These are phyloP conservation scores for Wickerhamomyces queroliae DNA, from an alignment of 805 yeast genomes.

Conservation along the genomic window DNA sequence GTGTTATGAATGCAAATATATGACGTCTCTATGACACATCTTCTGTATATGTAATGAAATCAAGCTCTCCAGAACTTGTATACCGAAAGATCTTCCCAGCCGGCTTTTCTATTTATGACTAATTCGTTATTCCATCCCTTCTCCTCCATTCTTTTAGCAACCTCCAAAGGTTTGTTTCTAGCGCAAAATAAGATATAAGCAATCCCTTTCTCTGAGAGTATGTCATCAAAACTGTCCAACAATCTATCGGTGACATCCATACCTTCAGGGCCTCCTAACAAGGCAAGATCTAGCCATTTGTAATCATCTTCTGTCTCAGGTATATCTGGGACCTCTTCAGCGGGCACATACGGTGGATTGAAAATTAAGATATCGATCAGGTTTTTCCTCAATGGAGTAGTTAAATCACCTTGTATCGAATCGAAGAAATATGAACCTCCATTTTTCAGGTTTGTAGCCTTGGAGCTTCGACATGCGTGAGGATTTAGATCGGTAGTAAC, in stretches of 20 bases:
- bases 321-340: slow-evolving; percentile 59
- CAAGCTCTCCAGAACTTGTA: slow-evolving; percentile 42
- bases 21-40: no score
- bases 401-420: slow-evolving; percentile 51
- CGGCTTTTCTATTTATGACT: slow-evolving; percentile 75
- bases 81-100: slow-evolving; percentile 90
- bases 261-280: slow-evolving; percentile 86
- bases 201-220: slow-evolving; percentile 54
- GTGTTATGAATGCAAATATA: neutral
- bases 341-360: slow-evolving; percentile 97
- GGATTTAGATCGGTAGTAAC: slow-evolving; percentile 80
- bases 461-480: slow-evolving; percentile 56
- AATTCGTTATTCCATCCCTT: slow-evolving; percentile 48
- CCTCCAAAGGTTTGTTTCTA: slow-evolving; percentile 70
- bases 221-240: slow-evolving; percentile 44
- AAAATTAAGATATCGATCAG: slow-evolving; percentile 71
- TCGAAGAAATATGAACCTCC: slow-evolving; percentile 32
- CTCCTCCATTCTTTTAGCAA: slow-evolving; percentile 40
- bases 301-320: slow-evolving; percentile 46
- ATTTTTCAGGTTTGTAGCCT: slow-evolving; percentile 36
- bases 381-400: slow-evolving; percentile 38
- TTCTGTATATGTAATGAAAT: no score
- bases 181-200: slow-evolving; percentile 93
- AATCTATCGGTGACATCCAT: slow-evolving; percentile 77
- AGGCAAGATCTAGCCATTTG: slow-evolving; percentile 83